A percentile compares a stretch with the other conserved stretches of the same genome.
Conservation (phyloP, 352 stramenopile species). For the Pythium brachiatum region DNA sequence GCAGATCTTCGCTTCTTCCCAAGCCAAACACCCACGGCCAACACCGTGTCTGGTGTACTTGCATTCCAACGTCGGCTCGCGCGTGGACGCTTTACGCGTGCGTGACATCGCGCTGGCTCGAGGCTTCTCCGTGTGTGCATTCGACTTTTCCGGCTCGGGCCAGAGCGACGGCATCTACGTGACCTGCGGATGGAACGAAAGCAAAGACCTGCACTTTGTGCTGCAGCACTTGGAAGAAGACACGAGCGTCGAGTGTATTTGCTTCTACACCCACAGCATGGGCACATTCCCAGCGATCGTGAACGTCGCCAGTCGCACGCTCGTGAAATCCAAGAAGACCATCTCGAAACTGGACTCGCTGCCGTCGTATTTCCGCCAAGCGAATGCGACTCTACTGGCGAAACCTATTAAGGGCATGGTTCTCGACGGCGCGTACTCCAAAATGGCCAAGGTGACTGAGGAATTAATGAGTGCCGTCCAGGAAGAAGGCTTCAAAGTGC, state of each 20-base stretch:
- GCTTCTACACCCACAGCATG: constrained; percentile 84
- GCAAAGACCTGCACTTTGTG: constrained; percentile 66
- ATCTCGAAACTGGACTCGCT: constrained; percentile 53
- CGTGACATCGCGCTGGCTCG: constrained; percentile 57
- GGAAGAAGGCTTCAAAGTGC: constrained; percentile 69
- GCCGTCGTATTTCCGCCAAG: constrained; percentile 45
- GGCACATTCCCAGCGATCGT: constrained; percentile 74
- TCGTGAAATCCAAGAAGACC: constrained; percentile 45
- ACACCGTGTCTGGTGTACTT: constrained; percentile 74
- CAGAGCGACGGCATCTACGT: constrained; percentile 81
- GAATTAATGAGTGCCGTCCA: constrained; percentile 62
- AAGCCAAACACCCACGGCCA: constrained; percentile 17
- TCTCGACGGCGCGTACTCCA: constrained; percentile 71
- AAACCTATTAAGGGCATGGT: constrained; percentile 76
- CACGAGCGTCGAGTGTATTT: constrained; percentile 48
- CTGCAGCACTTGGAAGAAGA: constrained; percentile 58
- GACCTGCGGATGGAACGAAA: constrained; percentile 85
- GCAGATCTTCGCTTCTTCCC: constrained; percentile 45
- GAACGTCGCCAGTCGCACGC: constrained; percentile 63
- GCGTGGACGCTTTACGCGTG: constrained; percentile 63
- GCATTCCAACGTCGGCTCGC: constrained; percentile 82
- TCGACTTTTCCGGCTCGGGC: constrained; percentile 81
- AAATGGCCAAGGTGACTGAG: constrained; percentile 63
- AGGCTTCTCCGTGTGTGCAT: constrained; percentile 76
- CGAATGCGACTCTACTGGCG: constrained; percentile 33